These are phyloP conservation scores for Calonectria hawksworthii DNA, from an alignment of 2,329 filamentous ascomycete genomes.

Conservation along the genomic window DNA sequence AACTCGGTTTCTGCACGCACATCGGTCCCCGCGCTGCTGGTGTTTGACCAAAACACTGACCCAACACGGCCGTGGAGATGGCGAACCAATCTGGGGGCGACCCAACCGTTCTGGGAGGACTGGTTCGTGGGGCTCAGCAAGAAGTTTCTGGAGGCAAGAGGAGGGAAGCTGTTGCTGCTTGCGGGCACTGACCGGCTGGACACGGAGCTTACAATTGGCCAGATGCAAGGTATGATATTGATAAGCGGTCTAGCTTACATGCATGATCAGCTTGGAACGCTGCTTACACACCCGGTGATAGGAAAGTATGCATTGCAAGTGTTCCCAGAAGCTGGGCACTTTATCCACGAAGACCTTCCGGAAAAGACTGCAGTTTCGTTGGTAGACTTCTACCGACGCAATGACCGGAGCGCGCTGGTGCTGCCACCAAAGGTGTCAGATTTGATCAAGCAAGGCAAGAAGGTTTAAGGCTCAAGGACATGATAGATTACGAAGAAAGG, in stretches of 20 bases:
- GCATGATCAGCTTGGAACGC: neutral
- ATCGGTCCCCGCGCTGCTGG: constrained; percentile 86
- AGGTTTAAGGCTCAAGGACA: constrained; percentile 57
- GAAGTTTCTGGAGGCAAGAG: constrained; percentile 86
- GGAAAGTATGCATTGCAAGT: constrained; percentile 97
- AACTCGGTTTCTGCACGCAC: constrained; percentile 86
- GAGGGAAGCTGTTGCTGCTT: constrained; percentile 87
- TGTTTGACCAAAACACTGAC: constrained; percentile 57
- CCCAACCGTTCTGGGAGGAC: constrained; percentile 92
- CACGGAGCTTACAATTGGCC: constrained; percentile 93
- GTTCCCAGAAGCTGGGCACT: constrained; percentile 94
- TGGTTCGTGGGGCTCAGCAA: constrained; percentile 92
- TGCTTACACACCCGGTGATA: constrained; percentile 46
- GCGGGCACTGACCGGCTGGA: constrained; percentile 92
- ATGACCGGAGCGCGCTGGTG: constrained; percentile 87
- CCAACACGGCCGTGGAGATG: constrained; percentile 77
- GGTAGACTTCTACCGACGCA: constrained; percentile 92
- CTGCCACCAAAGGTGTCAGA: constrained; percentile 93
- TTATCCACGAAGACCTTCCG: constrained; percentile 95
- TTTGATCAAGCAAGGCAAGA: constrained; percentile 73
- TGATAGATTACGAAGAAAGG: neutral
- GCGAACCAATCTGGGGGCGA: constrained; percentile 86
- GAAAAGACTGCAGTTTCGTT: constrained; percentile 89
- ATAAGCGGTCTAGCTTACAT: neutral
- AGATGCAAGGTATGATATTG: constrained; percentile 84